phyloP scores from a whole-genome alignment of 192 early-diverging fungal species.

The Gamsiella multidivaricata region DNA sequence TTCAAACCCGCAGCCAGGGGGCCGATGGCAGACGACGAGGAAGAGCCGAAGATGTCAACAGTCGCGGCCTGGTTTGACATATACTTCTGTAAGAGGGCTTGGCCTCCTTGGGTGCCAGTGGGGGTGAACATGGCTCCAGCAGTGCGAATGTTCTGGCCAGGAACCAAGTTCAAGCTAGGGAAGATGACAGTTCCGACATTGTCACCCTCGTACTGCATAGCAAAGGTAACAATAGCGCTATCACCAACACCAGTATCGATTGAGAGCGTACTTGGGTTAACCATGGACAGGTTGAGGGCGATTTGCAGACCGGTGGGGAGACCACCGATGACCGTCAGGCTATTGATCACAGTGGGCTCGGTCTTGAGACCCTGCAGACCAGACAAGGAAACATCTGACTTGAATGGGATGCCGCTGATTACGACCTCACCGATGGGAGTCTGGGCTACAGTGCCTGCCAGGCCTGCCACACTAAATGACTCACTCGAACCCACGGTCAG shows the following conservation, averaged over 20 bases:
- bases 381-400: slow-evolving; percentile 57
- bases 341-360: slow-evolving; percentile 63
- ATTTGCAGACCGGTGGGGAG: slow-evolving; percentile 53
- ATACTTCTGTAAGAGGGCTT: slow-evolving; percentile 63
- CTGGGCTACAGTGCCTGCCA: slow-evolving; percentile 58
- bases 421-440: slow-evolving; percentile 69
- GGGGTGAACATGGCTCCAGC: slow-evolving; percentile 63
- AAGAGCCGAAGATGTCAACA: slow-evolving; percentile 58
- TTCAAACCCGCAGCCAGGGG: slow-evolving; percentile 60
- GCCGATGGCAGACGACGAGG: slow-evolving; percentile 55
- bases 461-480: slow-evolving; percentile 59
- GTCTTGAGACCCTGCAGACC: slow-evolving; percentile 70
- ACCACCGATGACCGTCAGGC: slow-evolving; percentile 67
- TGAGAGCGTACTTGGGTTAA: slow-evolving; percentile 59
- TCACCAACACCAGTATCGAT: slow-evolving; percentile 62
- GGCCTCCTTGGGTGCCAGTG: slow-evolving; percentile 56
- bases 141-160: slow-evolving; percentile 57
- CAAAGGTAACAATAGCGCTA: slow-evolving; percentile 59
- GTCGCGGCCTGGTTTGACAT: slow-evolving; percentile 56
- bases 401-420: slow-evolving; percentile 65
- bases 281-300: slow-evolving; percentile 55
- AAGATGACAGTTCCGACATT: slow-evolving; percentile 61
- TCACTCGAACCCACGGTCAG: slow-evolving; percentile 59
- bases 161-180: slow-evolving; percentile 56
- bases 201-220: slow-evolving; percentile 56